Base-by-base conservation (phyloP, 768 basidiomycete genomes). In the Mycena galopus region DNA sequence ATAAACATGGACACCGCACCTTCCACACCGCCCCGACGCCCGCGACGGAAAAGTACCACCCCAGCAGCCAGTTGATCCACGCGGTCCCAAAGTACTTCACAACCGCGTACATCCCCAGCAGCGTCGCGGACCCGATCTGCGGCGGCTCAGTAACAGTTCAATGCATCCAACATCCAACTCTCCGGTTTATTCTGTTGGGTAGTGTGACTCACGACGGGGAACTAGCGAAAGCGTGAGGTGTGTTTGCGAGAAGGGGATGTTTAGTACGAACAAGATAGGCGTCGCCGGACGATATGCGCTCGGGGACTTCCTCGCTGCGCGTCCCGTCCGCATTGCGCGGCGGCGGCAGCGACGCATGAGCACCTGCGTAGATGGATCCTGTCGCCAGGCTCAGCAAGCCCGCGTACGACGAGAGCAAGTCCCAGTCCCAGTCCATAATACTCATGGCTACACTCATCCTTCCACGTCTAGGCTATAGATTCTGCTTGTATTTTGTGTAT, bases 51-150 rank as follows among this genome's bases (percentile, higher is more conserved):
- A 94, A 94, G 76, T 94, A 95, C 90, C 88, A 91, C 7, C 88
- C 92, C 27, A 97, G 83, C 7, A 96, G 75, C 87, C 88, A 88
- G 81, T 97, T 97, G 67, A 97, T 90, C 92, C 94, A 94, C 69
- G 91, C 90, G 75, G 88, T 90, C 35, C 95, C 94, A 63, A 93
- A 82, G 79, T 92, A 95, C 77, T 90, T 92, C 67, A 97, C 86
- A 30, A 93, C 80, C 65, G 88, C 72, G 77, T 93, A 96, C 72
- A 96, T 79, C 6, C 91, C 89, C 73, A 94, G 83, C 33, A 97
- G 84, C 35, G 87, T 87, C 8, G 84, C 85, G 1, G 94, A 95
- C 6, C 94, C 95, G 70, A 93, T 82, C 93, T 94, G 73, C 51
- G 51, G 10, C 30, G 12, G 32, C 59, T 66, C 39, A 61, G 56